Conservation (phyloP, 2,329 filamentous ascomycete species). For the Botrytis cinerea region DNA sequence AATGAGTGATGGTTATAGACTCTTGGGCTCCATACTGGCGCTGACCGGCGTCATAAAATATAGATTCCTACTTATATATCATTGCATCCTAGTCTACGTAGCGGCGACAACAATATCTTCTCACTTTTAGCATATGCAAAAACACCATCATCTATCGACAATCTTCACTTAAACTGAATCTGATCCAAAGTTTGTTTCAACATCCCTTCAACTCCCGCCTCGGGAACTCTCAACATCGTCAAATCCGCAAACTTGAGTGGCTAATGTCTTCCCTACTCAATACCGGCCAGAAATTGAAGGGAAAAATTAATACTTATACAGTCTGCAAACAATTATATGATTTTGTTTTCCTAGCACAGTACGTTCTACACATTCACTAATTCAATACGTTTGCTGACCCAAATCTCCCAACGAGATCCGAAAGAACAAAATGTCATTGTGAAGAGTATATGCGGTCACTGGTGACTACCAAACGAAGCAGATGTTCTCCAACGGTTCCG, state of each 20-base stretch:
- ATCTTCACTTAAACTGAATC: no score
- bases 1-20: no score
- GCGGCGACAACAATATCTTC: no score
- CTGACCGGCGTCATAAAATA: no score
- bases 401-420: neutral
- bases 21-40: no score
- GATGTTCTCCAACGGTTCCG: conserved; percentile 17
- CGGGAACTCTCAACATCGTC: neutral
- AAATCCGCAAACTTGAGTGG: neutral
- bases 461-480: conserved; percentile 4
- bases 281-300: neutral
- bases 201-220: no score
- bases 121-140: no score
- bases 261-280: neutral
- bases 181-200: no score
- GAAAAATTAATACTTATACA: neutral
- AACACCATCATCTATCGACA: no score
- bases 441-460: conserved; percentile 4
- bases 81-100: no score
- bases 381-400: neutral
- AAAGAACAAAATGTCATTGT: neutral
- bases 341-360: neutral
- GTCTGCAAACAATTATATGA: conserved; percentile 6
- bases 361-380: neutral
- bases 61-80: no score